Evolutionary conservation across 2,329 filamentous ascomycete species (phyloP).

Genomic region (Cladophialophora carrionii): DNA sequence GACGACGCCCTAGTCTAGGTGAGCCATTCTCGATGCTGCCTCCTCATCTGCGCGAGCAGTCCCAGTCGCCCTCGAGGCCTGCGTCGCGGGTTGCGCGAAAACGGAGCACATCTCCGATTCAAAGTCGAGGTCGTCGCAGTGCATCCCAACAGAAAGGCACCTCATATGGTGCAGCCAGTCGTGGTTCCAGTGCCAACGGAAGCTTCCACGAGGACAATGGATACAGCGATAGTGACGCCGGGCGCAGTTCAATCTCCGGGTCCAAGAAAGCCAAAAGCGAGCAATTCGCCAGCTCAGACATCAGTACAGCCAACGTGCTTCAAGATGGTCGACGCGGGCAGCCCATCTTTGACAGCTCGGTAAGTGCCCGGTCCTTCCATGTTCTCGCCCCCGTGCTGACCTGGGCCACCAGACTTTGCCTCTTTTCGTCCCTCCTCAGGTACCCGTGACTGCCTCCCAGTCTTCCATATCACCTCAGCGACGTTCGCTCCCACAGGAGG

Average conservation of each 20-base stretch:
- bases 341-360: conserved; percentile 94
- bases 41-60: conserved; percentile 60
- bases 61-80: conserved; percentile 67
- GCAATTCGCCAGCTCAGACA: conserved; percentile 90
- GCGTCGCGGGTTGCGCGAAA: conserved; percentile 71
- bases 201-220: conserved; percentile 72
- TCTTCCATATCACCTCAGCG: conserved; percentile 94
- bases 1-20: conserved; percentile 61
- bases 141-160: conserved; percentile 74
- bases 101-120: conserved; percentile 76
- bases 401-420: conserved; percentile 74
- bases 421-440: conserved; percentile 89
- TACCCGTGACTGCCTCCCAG: conserved; percentile 91
- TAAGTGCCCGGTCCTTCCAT: conserved; percentile 59
- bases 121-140: conserved; percentile 73
- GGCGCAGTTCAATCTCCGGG: conserved; percentile 70
- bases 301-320: conserved; percentile 97
- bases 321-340: conserved; percentile 94
- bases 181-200: conserved; percentile 62
- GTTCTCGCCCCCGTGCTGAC: conserved; percentile 36
- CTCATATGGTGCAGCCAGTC: conserved; percentile 66
- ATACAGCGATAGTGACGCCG: conserved; percentile 87
- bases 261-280: conserved; percentile 78
- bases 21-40: conserved; percentile 68
- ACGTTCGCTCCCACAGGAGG: conserved; percentile 73